Conservation (phyloP, 2,329 filamentous ascomycete genomes). For the Colletotrichum graminicola region DNA sequence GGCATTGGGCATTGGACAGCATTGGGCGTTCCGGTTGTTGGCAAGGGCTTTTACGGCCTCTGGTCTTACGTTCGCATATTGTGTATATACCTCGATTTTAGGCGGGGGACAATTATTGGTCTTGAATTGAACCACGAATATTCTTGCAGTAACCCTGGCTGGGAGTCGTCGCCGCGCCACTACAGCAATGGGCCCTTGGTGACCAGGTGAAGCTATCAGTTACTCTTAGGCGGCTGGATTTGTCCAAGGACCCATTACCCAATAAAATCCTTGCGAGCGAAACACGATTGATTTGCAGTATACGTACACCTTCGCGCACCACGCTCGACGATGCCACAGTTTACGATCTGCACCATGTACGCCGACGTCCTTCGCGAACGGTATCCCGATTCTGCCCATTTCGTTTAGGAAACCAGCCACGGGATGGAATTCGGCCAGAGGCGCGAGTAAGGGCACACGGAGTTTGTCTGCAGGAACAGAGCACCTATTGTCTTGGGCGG, state of each 20-base stretch:
- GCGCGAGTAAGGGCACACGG: background rate
- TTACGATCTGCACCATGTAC: slow-evolving; percentile 6
- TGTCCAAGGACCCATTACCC: too few species aligned
- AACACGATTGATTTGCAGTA: background rate
- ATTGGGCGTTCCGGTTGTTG: slow-evolving; percentile 36
- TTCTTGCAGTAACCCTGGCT: slow-evolving; percentile 13
- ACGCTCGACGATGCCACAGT: slow-evolving; percentile 16
- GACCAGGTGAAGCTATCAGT: background rate
- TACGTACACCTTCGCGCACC: slow-evolving; percentile 3
- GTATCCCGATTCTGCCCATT: slow-evolving; percentile 2
- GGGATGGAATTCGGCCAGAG: background rate
- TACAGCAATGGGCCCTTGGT: background rate
- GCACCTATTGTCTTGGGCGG: background rate
- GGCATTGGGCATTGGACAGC: slow-evolving; percentile 39
- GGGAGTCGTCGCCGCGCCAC: slow-evolving; percentile 1
- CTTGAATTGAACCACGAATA: slow-evolving; percentile 29
- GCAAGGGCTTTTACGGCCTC: slow-evolving; percentile 10
- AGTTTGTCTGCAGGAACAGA: background rate
- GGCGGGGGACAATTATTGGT: slow-evolving; percentile 12
- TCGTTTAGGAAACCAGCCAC: background rate
- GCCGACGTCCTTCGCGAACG: slow-evolving; percentile 39
- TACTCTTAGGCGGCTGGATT: too few species aligned
- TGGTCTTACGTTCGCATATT: slow-evolving; percentile 29
- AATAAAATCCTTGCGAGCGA: background rate
- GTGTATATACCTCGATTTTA: slow-evolving; percentile 29